Conservation (phyloP, 225 moss, liverwort and hornwort species). For the Ulota crispa region DNA sequence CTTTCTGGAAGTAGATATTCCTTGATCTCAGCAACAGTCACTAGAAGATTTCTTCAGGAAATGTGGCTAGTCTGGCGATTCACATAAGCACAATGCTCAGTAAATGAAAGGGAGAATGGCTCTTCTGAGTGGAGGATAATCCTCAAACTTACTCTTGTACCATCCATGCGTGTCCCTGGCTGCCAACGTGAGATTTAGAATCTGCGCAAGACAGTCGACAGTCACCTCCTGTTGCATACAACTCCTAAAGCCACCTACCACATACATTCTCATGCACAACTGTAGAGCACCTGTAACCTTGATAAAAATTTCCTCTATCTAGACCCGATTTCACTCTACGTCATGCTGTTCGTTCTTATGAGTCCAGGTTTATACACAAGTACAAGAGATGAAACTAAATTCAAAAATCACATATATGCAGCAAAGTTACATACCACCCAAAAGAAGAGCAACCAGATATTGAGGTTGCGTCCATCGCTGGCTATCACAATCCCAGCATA, state of each 20-base stretch:
- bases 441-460: conserved; percentile 64
- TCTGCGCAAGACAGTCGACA: conserved; percentile 42
- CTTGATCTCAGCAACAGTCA: background rate
- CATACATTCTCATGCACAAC: background rate
- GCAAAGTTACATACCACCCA: conserved; percentile 60
- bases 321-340: background rate
- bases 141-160: conserved; percentile 82
- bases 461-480: conserved; percentile 61
- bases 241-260: background rate
- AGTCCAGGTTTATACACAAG: background rate
- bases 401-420: background rate
- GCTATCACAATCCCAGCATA: conserved; percentile 71
- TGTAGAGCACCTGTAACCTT: background rate
- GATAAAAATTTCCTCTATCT: background rate
- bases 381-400: background rate
- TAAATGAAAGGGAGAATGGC: conserved; percentile 76
- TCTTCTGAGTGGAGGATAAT: conserved; percentile 72
- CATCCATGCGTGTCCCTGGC: conserved; percentile 79
- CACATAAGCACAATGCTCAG: conserved; percentile 20
- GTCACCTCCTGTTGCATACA: conserved; percentile 18
- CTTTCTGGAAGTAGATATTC: background rate
- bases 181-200: conserved; percentile 67
- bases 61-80: background rate
- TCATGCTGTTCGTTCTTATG: background rate
- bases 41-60: background rate